These are phyloP conservation scores for Floccularia luteovirens DNA, from an alignment of 768 basidiomycete genomes.

Conservation along the genomic window DNA sequence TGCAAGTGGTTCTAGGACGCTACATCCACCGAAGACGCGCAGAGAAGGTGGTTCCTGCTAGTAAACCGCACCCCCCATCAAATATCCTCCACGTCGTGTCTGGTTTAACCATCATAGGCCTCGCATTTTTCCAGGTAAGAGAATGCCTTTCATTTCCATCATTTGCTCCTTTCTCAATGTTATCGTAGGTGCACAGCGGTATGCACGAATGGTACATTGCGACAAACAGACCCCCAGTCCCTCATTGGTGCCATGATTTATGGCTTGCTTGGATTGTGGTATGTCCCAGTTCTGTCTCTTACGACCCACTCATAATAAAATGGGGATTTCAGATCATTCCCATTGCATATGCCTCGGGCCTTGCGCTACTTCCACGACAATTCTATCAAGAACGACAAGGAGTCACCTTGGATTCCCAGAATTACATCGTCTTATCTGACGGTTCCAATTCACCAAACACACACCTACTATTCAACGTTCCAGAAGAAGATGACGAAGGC, in stretches of 20 bases:
- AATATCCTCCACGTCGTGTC: conserved; percentile 51
- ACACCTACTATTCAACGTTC: conserved; percentile 10
- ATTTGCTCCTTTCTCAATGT: background rate
- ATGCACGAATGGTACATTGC: conserved; percentile 33
- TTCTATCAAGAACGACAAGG: conserved; percentile 27
- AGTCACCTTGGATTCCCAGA: conserved; percentile 8
- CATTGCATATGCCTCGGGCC: conserved; percentile 36
- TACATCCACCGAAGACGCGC: conserved; percentile 39
- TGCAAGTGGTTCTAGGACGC: conserved; percentile 45
- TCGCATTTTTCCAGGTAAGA: conserved; percentile 48
- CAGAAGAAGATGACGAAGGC: conserved; percentile 8
- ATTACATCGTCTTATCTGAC: conserved; percentile 17
- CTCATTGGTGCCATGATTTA: conserved; percentile 27
- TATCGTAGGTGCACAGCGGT: conserved; percentile 30
- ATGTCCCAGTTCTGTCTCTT: conserved; percentile 12
- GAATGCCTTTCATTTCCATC: conserved; percentile 8
- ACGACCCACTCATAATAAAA: background rate
- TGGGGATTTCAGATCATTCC: conserved; percentile 26
- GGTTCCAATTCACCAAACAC: conserved; percentile 7
- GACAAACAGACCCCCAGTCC: conserved; percentile 25
- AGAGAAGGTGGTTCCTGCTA: conserved; percentile 17
- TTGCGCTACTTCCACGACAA: conserved; percentile 32
- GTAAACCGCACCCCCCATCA: conserved; percentile 34
- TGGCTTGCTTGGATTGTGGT: conserved; percentile 43
- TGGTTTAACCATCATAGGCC: conserved; percentile 38